Conservation (phyloP, 2,329 filamentous ascomycete species). For the Sordariomycetes sp. region DNA sequence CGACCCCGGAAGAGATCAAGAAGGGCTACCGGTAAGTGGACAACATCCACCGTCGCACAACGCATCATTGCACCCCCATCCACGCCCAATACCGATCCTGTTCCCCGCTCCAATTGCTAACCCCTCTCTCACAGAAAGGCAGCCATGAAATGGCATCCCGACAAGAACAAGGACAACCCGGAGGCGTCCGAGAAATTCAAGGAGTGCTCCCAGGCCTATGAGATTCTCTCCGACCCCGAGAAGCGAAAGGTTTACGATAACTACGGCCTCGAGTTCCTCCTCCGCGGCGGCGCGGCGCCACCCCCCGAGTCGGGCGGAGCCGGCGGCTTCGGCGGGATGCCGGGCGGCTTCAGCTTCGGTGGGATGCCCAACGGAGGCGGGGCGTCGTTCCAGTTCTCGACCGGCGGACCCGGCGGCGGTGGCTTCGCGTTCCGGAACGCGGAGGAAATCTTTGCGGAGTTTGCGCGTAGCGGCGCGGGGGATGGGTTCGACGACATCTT, state of each 20-base stretch:
- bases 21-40: constrained; percentile 72
- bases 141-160: constrained; percentile 85
- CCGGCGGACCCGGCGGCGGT: constrained; percentile 32
- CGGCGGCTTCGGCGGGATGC: constrained; percentile 26
- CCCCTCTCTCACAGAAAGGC: constrained; percentile 50
- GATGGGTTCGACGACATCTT: constrained; percentile 21
- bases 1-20: constrained; percentile 88
- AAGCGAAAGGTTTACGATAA: constrained; percentile 94
- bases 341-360: constrained; percentile 37
- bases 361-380: constrained; percentile 30
- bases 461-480: constrained; percentile 40
- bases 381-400: constrained; percentile 52
- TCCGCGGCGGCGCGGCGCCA: constrained; percentile 59
- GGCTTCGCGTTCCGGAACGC: constrained; percentile 79
- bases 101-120: not conserved
- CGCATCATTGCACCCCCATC: not conserved
- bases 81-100: not conserved
- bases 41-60: constrained; percentile 4
- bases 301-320: constrained; percentile 43
- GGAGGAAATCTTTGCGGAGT: constrained; percentile 74
- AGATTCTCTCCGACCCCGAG: constrained; percentile 92
- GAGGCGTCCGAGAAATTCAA: constrained; percentile 89
- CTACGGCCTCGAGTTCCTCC: constrained; percentile 84
- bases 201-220: constrained; percentile 93
- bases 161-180: constrained; percentile 94